Percentiles rank a stretch among this genome's conserved stretches.
phyloP scores from a whole-genome alignment of 208 protist species.

The Trypanosoma avium region DNA sequence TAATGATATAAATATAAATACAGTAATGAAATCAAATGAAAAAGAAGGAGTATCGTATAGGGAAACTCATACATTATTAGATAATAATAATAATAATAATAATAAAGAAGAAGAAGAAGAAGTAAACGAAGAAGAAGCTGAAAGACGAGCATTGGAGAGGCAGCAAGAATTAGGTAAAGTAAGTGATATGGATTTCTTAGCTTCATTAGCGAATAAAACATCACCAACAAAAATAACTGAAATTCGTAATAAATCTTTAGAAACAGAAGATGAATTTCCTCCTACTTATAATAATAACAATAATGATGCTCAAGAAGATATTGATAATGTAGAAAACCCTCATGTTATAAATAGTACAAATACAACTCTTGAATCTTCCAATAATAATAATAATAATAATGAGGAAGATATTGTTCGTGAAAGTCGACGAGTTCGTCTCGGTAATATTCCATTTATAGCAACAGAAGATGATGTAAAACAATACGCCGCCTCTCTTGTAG shows the following conservation, averaged over 20 bases:
- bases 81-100: slow-evolving; percentile 8
- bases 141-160: slow-evolving; percentile 35
- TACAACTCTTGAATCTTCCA: too few relatives aligned
- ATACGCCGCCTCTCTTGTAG: slow-evolving; percentile 84
- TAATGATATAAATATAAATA: not conserved
- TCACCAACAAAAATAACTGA: too few relatives aligned
- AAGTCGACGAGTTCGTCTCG: slow-evolving; percentile 92
- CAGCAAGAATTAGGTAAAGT: slow-evolving; percentile 71
- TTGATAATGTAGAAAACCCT: not conserved
- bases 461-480: slow-evolving; percentile 94
- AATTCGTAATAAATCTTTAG: too few relatives aligned
- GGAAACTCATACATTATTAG: too few relatives aligned
- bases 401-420: slow-evolving; percentile 56
- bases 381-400: not conserved
- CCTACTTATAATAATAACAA: too few relatives aligned
- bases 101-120: slow-evolving; percentile 10
- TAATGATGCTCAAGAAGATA: slow-evolving; percentile 8
- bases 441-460: slow-evolving; percentile 95
- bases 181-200: slow-evolving; percentile 82
- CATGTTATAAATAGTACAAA: too few relatives aligned
- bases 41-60: too few relatives aligned
- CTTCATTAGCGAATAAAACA: slow-evolving; percentile 26
- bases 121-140: slow-evolving; percentile 22
- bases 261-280: not conserved
- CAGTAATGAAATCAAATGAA: not conserved